Base-by-base conservation (phyloP, 768 basidiomycete species). In the Rhizopogon vinicolor region DNA sequence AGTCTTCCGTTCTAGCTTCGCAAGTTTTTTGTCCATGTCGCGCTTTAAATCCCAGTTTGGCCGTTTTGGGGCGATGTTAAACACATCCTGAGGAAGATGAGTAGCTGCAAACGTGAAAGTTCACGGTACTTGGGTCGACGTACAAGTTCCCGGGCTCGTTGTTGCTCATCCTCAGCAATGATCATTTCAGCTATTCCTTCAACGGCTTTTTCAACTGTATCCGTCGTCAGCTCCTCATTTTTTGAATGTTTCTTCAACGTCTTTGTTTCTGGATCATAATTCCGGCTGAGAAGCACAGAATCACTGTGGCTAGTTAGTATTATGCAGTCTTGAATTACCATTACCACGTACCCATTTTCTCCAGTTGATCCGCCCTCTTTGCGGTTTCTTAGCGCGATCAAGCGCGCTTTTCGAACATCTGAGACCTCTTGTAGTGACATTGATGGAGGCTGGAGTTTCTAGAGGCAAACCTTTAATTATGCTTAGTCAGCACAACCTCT, bases 11-110 rank as follows among this genome's bases (percentile, higher is more conserved):
- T 97, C 94, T n/a, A 98, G 77, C 66, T 86, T 94, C 7, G 86
- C 81, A 45, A 93, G 71, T 68, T 91, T 93, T 75, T 89, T 92
- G 55, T 95, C 91, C 74, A 95, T 85, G 63, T 98, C 93, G 55
- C 93, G 84, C 70, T 94, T 95, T 63, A 97, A 76, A 68, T 96
- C 93, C 94, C 93, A 96, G 71, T 96, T 98, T 9, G 92, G 87
- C 45, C 94, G 82, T 79, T 95, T 98, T 3, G 97, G 97, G 22
- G 94, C 95, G 62, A 99, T 98, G 67, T 97, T 98, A 68, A 97
- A 91, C 44, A 97, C 78, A 67, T 96, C 92, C 94, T 96, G 48
- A 42, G 41, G 58, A 52, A 44, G 37, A 41, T 55, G 53, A 55
- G 42, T 37, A 6, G 10, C 28, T n/a, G 41, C 14, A 40, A 14